Evolutionary conservation across 1,284 basidiomycete genomes (phyloP), one percentile per base, ranked within the genome.

Genomic region (Exobasidium rhododendri): DNA sequence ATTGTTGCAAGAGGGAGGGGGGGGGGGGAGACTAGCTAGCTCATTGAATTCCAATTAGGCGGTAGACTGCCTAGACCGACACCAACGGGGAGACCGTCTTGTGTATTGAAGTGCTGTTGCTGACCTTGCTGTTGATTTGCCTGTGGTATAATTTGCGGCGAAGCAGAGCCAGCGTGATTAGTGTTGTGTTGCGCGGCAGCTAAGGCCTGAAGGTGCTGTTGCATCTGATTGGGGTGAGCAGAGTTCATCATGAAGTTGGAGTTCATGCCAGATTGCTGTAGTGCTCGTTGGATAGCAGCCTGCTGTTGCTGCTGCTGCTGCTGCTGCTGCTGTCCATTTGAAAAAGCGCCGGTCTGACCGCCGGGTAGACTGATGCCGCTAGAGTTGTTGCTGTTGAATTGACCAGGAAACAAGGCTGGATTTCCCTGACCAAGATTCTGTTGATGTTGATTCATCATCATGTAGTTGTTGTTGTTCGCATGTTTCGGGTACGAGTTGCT

Each of bases 161-260:
- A 22, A 10, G 3, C 44, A 45, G 17, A n/a, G 44, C 24, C 24
- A 10, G 3, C 44, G 5, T 52, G 50, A 22, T 52, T n/a, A 22
- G 20, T n/a, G 14, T 55, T 26, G 31, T 55, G 52, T 32, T 55
- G 52, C 32, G 35, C 22, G 13, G 52, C 52, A 35, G 30, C 3
- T 14, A 55, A 55, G 13, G 52, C 52, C 17, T 55, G 52, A 6
- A 55, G 30, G 17, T 55, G 52, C 28, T 55, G 52, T 26, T 30
- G 29, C 47, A 55, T 55, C 22, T 29, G 22, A 30, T 32, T 28
- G 13, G 4, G 20, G 13, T 24, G 26, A 20, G 20, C 13, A 24
- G 4, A 14, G 14, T 4, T 31, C 52, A 44, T 26, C 52, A 32
- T 35, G 14, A 26, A 55, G 14, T 32, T 55, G 13, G 24, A 14